Evolutionary conservation across 2,329 filamentous ascomycete genomes (phyloP).

Genomic region (Diaporthe australafricana): DNA sequence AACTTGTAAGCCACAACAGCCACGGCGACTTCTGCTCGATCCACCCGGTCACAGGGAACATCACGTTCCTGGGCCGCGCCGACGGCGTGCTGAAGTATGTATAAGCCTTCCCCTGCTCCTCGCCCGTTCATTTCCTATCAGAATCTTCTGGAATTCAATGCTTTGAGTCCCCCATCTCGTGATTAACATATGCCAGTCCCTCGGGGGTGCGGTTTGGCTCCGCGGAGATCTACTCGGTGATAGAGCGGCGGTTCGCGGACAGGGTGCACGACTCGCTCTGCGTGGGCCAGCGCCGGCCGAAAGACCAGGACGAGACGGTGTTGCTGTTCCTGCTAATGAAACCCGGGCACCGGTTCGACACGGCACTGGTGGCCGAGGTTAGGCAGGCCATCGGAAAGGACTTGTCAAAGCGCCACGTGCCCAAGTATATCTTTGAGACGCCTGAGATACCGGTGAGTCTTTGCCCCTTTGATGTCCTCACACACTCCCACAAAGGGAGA

Average conservation of each 20-base stretch:
- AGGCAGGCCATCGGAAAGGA: constrained; percentile 74
- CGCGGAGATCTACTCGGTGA: constrained; percentile 81
- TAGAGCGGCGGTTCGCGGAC: constrained; percentile 74
- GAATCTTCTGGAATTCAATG: too few species aligned
- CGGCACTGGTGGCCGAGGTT: constrained; percentile 65
- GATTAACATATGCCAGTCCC: too few species aligned
- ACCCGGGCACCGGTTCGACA: constrained; percentile 67
- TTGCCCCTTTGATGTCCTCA: background rate
- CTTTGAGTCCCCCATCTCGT: too few species aligned
- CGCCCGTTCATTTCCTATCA: too few species aligned
- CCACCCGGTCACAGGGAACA: constrained; percentile 73
- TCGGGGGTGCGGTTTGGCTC: constrained; percentile 83
- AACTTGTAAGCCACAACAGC: background rate
- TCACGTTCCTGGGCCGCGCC: constrained; percentile 76
- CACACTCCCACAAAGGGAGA: background rate
- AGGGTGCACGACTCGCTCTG: constrained; percentile 79
- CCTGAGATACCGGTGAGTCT: constrained; percentile 80
- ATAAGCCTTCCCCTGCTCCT: too few species aligned
- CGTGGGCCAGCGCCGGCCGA: constrained; percentile 78
- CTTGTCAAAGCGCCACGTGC: constrained; percentile 80
- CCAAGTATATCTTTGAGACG: constrained; percentile 82
- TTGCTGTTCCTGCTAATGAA: constrained; percentile 68
- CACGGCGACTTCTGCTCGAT: constrained; percentile 76
- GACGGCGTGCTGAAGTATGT: constrained; percentile 89
- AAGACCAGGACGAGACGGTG: constrained; percentile 65